Evolutionary conservation across 192 early-diverging fungal genomes (phyloP), one percentile per base, ranked within the genome.

Genomic region (Coemansia sp.): DNA sequence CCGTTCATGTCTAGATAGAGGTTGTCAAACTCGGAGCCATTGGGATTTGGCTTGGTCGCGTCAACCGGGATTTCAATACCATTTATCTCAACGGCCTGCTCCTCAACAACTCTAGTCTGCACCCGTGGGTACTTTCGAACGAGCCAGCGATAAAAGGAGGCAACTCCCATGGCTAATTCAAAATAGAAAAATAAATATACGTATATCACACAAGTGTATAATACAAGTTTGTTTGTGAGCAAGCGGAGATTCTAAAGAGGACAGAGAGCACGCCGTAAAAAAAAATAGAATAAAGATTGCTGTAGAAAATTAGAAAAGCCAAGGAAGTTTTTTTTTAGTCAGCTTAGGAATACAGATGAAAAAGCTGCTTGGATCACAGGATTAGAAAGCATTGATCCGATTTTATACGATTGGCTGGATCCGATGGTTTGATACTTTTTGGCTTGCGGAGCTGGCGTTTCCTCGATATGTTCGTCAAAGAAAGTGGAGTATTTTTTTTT

Each of bases 1-100:
- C 95, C 97, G 76, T 99, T 99, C 97, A 98, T 98, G 80, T 99
- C 98, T 62, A 99, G 82, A 76, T 99, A 99, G 16, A 99, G 78
- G 64, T 99, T 98, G 84, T 98, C 96, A 69, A 94, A 93, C 70
- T 96, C 94, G 12, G 87, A 84, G 18, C 90, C 90, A 68, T 97
- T 99, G 4, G 94, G 97, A 75, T 97, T 96, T 20, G 92, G 91
- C 62, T 90, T 85, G 16, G 92, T 90, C 27, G 88, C 86, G 73
- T 99, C 95, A 15, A 97, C 90, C 7, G 94, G 94, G 5, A 97
- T 82, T 18, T 77, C 73, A 5, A 89, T 70, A 22, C 92, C 95
- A 67, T 97, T 89, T 64, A 94, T 66, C 0, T 10, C 47, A 0
- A 53, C 58, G 13, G 89, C 78, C 22, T 84, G 73, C 52, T 96